Percentiles rank a stretch among this genome's conserved stretches.
Evolutionary conservation across 2,329 filamentous ascomycete genomes (phyloP).

Genomic region (Gremmenia infestans): DNA sequence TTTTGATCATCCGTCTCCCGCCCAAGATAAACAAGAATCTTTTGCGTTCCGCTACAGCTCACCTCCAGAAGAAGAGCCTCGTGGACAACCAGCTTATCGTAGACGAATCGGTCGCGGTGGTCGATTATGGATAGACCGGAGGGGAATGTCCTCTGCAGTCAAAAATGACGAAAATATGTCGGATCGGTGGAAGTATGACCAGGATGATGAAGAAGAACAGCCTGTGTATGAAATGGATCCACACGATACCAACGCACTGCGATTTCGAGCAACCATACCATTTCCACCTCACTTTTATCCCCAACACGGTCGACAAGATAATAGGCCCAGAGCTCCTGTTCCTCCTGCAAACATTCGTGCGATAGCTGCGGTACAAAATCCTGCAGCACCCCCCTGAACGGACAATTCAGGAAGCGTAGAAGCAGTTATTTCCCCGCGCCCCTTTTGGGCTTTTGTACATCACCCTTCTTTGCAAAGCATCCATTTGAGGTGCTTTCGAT

Average conservation of each 20-base stretch:
- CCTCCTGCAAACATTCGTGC: constrained; percentile 20
- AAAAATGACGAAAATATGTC: constrained; percentile 41
- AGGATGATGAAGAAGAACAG: constrained; percentile 75
- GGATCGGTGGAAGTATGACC: constrained; percentile 83
- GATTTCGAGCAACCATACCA: constrained; percentile 48
- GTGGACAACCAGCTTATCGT: constrained; percentile 61
- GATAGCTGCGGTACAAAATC: constrained; percentile 14
- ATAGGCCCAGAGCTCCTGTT: constrained; percentile 14
- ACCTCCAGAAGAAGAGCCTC: constrained; percentile 28
- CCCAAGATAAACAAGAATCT: constrained; percentile 24
- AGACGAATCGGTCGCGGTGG: constrained; percentile 80
- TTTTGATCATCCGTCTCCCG: constrained; percentile 31
- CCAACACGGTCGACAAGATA: constrained; percentile 22
- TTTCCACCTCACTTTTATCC: constrained; percentile 25
- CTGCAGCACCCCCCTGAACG: constrained; percentile 21
- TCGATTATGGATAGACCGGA: constrained; percentile 82
- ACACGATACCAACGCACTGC: constrained; percentile 54
- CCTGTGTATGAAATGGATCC: constrained; percentile 73
- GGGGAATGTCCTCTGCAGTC: constrained; percentile 55
- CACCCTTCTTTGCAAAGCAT: constrained; percentile 22
- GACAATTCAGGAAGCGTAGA: not conserved
- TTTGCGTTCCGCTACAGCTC: constrained; percentile 22
- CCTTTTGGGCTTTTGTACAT: constrained; percentile 20
- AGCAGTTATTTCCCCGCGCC: constrained; percentile 2
- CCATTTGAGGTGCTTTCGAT: constrained; percentile 17